Evolutionary conservation across 169 alveolate genomes (phyloP), one percentile per base, ranked within the genome.

Genomic region (Perkinsus chesapeaki): DNA sequence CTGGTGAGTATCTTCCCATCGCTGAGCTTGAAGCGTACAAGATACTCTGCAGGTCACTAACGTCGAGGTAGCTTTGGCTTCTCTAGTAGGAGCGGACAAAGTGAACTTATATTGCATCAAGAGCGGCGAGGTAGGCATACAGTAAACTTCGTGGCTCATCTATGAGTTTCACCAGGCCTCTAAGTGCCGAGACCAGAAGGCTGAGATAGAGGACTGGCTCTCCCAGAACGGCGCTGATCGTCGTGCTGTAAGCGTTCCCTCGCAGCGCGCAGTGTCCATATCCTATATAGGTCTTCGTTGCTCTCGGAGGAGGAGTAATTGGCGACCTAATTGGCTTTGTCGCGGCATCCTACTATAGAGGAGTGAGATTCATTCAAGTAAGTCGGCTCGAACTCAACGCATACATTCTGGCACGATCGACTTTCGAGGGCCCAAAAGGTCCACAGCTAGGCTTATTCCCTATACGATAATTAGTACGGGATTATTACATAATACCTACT

Each of bases 241-340:
- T 5, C 82, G 82, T 7, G 82, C 82, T 27, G 82, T 60, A 47
- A 47, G 82, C 82, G 31, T 7, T 60, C 3, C 27, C 31, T 27
- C 9, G 72, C 9, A 10, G 19, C 19, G 72, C 82, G 60, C 60
- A 43, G 60, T 43, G 60, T 43, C 60, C 23, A 43, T 43, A 39
- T 48, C 82, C 38, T 95, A 0, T 73, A 38, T 39, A 93, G 39
- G 94, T 93, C 37, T 73, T 96, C 12, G 38, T 96, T 0, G 96
- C 96, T 0, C 93, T 95, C 73, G 97, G 97, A 3, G 97, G 97
- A 19, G 97, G 97, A 5, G 96, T 95, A 10, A 96, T 95, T 38
- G 94, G 96, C 20, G 97, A 96, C 48, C 91, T 96, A 27, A 96
- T 93, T 20, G 97, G 96, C 39, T 96, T 94, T 72, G 94, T 95